A percentile compares a stretch with the other conserved stretches of the same genome.
Evolutionary conservation across 768 basidiomycete species (phyloP).

Genomic region (Kwoniella shandongensis): DNA sequence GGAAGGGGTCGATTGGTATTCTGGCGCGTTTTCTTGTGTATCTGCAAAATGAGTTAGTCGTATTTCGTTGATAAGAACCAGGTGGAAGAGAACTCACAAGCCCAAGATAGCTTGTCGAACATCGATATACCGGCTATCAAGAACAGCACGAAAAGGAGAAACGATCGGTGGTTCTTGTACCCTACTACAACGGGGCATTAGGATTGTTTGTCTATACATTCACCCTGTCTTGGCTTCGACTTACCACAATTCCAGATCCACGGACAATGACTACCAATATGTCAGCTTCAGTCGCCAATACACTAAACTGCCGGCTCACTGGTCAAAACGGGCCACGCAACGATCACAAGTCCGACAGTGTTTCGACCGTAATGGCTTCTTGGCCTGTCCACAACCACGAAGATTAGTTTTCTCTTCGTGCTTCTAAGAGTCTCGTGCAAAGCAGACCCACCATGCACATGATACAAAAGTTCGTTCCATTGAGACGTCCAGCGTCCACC

Average conservation of each 20-base stretch:
- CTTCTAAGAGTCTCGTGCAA: too few species aligned
- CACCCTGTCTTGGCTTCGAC: too few species aligned
- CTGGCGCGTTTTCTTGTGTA: constrained; percentile 45
- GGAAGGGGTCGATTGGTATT: constrained; percentile 29
- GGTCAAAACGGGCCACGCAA: constrained; percentile 87
- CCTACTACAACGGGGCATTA: constrained; percentile 82
- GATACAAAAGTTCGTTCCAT: constrained; percentile 95
- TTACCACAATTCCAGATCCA: constrained; percentile 99
- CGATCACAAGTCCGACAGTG: constrained; percentile 90
- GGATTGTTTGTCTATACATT: constrained; percentile 5
- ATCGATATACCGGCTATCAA: constrained; percentile 75
- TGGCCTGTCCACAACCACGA: constrained; percentile 58
- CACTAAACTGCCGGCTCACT: constrained; percentile 63
- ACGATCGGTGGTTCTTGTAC: constrained; percentile 90
- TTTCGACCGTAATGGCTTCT: constrained; percentile 88
- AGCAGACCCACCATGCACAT: constrained; percentile 83
- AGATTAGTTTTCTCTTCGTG: too few species aligned
- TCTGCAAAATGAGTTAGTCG: constrained; percentile 56
- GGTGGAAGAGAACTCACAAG: constrained; percentile 61
- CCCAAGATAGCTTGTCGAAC: constrained; percentile 81
- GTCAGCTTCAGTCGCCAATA: background rate
- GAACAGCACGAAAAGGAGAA: constrained; percentile 83
- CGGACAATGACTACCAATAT: constrained; percentile 75
- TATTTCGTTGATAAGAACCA: background rate
- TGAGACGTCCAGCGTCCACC: constrained; percentile 79